These are phyloP conservation scores for Podila epicladia DNA, from an alignment of 192 early-diverging fungal genomes.

Conservation along the genomic window DNA sequence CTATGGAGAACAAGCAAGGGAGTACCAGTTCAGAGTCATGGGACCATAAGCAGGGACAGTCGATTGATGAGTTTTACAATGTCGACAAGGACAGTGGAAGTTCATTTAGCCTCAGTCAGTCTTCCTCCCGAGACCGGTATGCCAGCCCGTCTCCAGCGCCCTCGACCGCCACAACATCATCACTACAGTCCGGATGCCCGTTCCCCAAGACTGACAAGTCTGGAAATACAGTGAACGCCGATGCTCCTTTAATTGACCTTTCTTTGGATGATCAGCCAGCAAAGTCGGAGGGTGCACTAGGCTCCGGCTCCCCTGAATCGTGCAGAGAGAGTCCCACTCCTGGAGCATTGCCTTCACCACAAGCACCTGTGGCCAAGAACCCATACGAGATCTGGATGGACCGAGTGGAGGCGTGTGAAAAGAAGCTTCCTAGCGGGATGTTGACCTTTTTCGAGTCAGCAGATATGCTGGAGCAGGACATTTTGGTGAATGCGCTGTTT, in stretches of 20 bases:
- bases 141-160: too few species aligned
- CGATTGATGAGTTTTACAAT: not conserved
- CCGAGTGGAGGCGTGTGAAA: constrained; percentile 3
- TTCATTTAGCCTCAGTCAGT: not conserved
- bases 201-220: too few species aligned
- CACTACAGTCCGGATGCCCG: too few species aligned
- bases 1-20: too few species aligned
- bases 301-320: not conserved
- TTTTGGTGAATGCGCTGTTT: constrained; percentile 12
- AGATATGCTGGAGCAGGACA: constrained; percentile 1
- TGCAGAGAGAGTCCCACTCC: not conserved
- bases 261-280: not conserved
- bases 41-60: not conserved
- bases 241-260: not conserved
- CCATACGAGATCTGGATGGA: constrained; percentile 17
- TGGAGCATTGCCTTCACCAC: not conserved
- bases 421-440: constrained; percentile 1
- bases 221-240: not conserved
- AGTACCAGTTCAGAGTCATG: too few species aligned
- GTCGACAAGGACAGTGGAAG: not conserved
- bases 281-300: not conserved
- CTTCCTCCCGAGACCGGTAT: not conserved
- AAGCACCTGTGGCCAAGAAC: not conserved
- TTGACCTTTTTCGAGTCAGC: constrained; percentile 20
- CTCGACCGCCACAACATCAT: too few species aligned